Conservation (phyloP, 2,329 filamentous ascomycete genomes). For the Tolypocladium tundrense region DNA sequence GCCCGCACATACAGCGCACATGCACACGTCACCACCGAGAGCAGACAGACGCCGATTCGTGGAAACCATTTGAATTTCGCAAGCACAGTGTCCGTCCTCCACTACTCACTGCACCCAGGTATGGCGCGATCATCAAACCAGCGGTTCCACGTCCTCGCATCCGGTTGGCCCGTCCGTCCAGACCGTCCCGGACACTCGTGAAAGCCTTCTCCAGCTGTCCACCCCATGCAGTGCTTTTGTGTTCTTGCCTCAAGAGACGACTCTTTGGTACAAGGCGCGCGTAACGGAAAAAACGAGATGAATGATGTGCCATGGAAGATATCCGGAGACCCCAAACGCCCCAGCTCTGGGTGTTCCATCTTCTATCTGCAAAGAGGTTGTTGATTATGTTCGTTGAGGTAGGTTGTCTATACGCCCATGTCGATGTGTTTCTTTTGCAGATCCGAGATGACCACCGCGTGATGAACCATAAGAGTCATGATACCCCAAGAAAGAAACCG, state of each 20-base stretch:
- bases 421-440: conserved; percentile 42
- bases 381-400: conserved; percentile 37
- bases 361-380: conserved; percentile 56
- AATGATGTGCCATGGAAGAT: conserved; percentile 59
- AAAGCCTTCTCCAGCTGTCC: conserved; percentile 49
- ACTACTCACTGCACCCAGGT: conserved; percentile 41
- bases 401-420: conserved; percentile 38
- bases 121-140: conserved; percentile 54
- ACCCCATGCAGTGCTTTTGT: conserved; percentile 42
- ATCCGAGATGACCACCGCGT: conserved; percentile 46
- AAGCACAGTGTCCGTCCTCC: conserved; percentile 42
- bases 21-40: not conserved
- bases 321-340: conserved; percentile 73
- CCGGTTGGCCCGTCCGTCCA: conserved; percentile 24
- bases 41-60: conserved; percentile 13
- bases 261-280: conserved; percentile 34
- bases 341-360: conserved; percentile 55
- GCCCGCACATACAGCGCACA: not conserved
- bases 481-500: conserved; percentile 39
- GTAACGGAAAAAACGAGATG: conserved; percentile 35
- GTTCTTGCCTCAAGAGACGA: conserved; percentile 29
- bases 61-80: conserved; percentile 51
- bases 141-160: conserved; percentile 53
- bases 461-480: conserved; percentile 39
- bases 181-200: conserved; percentile 40